Evolutionary conservation across 371 early-diverging fungal species (phyloP), one percentile per base, ranked within the genome.

Genomic region (Dinochytrium kinnereticum): DNA sequence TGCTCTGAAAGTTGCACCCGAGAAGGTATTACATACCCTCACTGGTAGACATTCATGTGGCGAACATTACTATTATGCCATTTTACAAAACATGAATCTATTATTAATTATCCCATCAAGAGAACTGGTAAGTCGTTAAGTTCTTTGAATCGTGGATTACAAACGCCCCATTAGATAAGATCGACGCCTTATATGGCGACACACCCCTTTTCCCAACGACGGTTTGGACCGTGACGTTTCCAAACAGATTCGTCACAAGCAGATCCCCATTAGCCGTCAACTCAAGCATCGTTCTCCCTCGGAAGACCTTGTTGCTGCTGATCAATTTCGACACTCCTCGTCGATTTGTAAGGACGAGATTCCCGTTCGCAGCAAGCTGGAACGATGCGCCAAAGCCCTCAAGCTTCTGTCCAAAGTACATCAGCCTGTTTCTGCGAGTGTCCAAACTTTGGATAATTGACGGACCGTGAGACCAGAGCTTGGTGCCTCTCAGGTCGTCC

Each of bases 391-490:
- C 57, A 26, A 7, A 7, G 13, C 10, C 10, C 24, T 30, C 13
- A 26, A 57, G 24, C 10, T 30, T 57, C 26, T 57, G 13, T 5
- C 57, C 57, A n/a, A 57, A 26, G 10, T 15, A 26, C 57, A 57
- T 57, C 15, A 30, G 31, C 57, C 57, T 5, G 57, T 30, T 30
- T 10, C 57, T 7, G 57, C 26, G 15, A 26, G 31, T 57, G 31
- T 24, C 13, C 15, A 57, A 26, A 30, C 13, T 7, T 5, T 57
- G 15, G 57, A 24, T 57, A 10, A n/a, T 30, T 5, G 57, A 7
- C 5, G 31, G 26, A 10, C 57, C 57, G 24, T 26, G 31, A n/a
- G 57, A 57, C 57, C 57, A 57, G 57, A 57, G 57, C 24, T 57
- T 57, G 24, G n/a, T 30, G 57, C n/a, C 57, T 5, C 57, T 7